These are phyloP conservation scores for Penicillium thymicola DNA, from an alignment of 2,329 filamentous ascomycete genomes.

Conservation along the genomic window DNA sequence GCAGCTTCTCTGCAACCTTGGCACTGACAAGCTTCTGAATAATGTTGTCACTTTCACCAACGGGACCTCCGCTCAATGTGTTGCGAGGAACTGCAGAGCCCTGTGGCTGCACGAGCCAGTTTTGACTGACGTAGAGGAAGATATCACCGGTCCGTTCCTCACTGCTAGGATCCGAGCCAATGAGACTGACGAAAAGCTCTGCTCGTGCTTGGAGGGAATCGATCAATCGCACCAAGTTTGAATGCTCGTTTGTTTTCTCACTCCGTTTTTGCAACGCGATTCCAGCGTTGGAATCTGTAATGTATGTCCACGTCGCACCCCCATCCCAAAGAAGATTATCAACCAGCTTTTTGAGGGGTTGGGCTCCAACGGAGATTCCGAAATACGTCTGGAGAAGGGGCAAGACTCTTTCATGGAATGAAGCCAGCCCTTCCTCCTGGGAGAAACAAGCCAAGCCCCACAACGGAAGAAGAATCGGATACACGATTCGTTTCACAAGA, in stretches of 20 bases:
- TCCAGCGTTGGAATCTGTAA: conserved; percentile 17
- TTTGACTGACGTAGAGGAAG: conserved; percentile 42
- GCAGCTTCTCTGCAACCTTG: conserved; percentile 41
- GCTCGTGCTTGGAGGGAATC: conserved; percentile 37
- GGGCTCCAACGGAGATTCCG: conserved; percentile 36
- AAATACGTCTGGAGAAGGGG: conserved; percentile 41
- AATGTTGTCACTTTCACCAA: conserved; percentile 28
- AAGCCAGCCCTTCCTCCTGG: conserved; percentile 26
- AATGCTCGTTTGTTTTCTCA: conserved; percentile 8
- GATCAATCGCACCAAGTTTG: conserved; percentile 34
- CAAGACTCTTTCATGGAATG: conserved; percentile 30
- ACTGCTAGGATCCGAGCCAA: conserved; percentile 39
- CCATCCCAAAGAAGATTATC: conserved; percentile 43
- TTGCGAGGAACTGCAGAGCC: conserved; percentile 3
- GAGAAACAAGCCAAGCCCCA: conserved; percentile 43
- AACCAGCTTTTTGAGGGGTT: conserved; percentile 38
- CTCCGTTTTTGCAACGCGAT: conserved; percentile 30
- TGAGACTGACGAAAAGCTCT: conserved; percentile 36
- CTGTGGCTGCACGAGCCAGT: conserved; percentile 38
- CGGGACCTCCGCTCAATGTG: conserved; percentile 14
- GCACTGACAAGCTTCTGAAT: conserved; percentile 40
- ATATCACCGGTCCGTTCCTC: conserved; percentile 42
- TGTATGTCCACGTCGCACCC: conserved; percentile 38
- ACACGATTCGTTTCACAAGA: conserved; percentile 41
- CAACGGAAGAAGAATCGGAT: conserved; percentile 40